Evolutionary conservation across 345 rosid genomes (phyloP), one percentile per base, ranked within the genome.

Genomic region (Pistacia vera): DNA sequence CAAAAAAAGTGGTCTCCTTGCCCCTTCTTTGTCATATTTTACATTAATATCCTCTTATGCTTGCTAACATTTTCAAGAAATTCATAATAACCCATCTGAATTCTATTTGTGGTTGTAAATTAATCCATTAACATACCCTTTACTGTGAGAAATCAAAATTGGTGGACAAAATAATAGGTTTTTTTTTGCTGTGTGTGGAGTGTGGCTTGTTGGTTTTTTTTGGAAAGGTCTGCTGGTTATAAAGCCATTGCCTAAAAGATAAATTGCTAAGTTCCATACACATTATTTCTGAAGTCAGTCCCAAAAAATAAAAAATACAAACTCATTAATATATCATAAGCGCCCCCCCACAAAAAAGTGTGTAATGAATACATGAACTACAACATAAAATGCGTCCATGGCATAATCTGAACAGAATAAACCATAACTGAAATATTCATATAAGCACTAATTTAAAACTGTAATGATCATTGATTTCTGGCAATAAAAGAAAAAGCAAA

Each of bases 211-310:
- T 22, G 22, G 22, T 22, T 22, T 22, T 22, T 22, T 22, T 22
- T 22, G 22, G 22, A 22, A 22, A 22, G 22, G 22, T 22, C 22
- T 22, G 22, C 22, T 74, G 73, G 80, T 78, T 76, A 84, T 61
- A 77, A 81, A 81, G 81, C 78, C 75, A 82, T 73, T 73, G 83
- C 83, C 81, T 80, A 59, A 78, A 77, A 58, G 78, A 81, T 80
- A 77, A 69, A 78, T 78, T 38, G 79, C 83, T 69, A 78, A 76
- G 80, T 86, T 57, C 84, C 70, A 70, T 52, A 63, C 68, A 64
- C 51, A 51, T 17, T 68, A 75, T 69, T n/a, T 35, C 14, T 22
- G 44, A 77, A 73, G 44, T 51, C 73, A 62, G 38, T 68, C 44
- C 8, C 52, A 54, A 56, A 68, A 66, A 63, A 6, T 58, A 4